Evolutionary conservation across 2,329 filamentous ascomycete species (phyloP), one percentile per base, ranked within the genome.

Genomic region (Aspergillus bombycis): DNA sequence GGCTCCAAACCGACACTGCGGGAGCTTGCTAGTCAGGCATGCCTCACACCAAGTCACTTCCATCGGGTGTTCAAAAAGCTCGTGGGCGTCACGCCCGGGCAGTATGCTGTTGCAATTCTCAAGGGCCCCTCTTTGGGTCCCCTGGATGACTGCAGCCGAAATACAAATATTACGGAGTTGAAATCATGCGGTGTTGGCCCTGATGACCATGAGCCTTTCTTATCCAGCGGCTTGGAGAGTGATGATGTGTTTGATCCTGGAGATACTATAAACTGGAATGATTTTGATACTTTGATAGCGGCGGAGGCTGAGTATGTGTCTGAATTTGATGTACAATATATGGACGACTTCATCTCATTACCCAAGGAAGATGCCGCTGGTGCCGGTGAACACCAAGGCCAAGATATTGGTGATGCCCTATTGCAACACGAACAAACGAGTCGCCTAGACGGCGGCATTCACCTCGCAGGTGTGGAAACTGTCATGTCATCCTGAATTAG

Each of bases 41-140:
- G 79, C 1, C 69, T 86, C 62, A 84, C 83, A 21, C 77, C 82
- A 28, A 80, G 83, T 65, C 83, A 86, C 71, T 83, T 86, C 65
- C 83, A 85, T 71, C 82, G 84, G 30, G 79, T 85, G 38, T 86
- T 86, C 69, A 86, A 85, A 71, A 81, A 81, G 61, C 78, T 78
- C 19, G 80, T 78, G 57, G 83, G 84, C 32, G 68, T 84, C 23
- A 85, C 84, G 55, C 84, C 84, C 3, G 82, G 81, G 23, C 75
- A 75, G 62, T 79, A 77, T 71, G 70, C 69, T 21, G 62, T 34
- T 41, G 65, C 26, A 63, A 61, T 61, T 21, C 28, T 61, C 57
- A 45, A 46, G 23, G 38, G 23, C 21, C 19, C 38, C 50, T 19
- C 28, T 11, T 41, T 11, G 59, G 57, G 32, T 12, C 9, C 45